Conservation (phyloP, 1,139 yeast species). For the Diutina catenulata region DNA sequence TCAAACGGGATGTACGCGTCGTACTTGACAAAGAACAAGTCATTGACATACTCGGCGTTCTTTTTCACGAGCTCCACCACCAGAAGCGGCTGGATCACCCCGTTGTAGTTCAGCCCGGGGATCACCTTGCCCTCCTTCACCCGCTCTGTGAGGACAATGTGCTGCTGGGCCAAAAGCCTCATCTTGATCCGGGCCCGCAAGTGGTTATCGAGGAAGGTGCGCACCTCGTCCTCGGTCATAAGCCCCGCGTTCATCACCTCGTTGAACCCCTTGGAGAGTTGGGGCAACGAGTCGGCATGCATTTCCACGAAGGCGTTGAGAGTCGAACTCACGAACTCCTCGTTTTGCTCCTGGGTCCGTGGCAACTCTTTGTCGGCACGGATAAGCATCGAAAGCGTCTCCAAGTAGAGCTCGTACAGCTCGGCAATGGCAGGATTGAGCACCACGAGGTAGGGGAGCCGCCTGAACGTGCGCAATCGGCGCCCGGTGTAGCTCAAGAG, state of each 20-base stretch:
- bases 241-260: conserved; percentile 44
- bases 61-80: conserved; percentile 49
- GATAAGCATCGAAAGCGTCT: conserved; percentile 43
- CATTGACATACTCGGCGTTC: conserved; percentile 68
- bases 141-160: conserved; percentile 42
- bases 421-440: conserved; percentile 85
- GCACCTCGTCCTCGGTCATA: conserved; percentile 38
- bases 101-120: conserved; percentile 40
- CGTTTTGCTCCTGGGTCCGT: conserved; percentile 41
- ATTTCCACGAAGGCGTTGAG: conserved; percentile 52
- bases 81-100: conserved; percentile 56
- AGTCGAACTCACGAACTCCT: conserved; percentile 32
- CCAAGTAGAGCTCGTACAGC: conserved; percentile 60
- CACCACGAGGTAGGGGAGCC: conserved; percentile 72
- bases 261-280: conserved; percentile 69
- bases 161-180: conserved; percentile 79
- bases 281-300: conserved; percentile 76
- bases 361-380: conserved; percentile 18
- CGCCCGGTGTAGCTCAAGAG: conserved; percentile 34
- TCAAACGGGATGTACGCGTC: conserved; percentile 54
- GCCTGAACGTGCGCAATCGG: conserved; percentile 55
- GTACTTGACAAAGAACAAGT: conserved; percentile 69
- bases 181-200: conserved; percentile 75
- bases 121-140: conserved; percentile 16
- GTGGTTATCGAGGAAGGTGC: conserved; percentile 62